phyloP scores from a whole-genome alignment of 1,139 yeast species.

The Candida sojae region DNA sequence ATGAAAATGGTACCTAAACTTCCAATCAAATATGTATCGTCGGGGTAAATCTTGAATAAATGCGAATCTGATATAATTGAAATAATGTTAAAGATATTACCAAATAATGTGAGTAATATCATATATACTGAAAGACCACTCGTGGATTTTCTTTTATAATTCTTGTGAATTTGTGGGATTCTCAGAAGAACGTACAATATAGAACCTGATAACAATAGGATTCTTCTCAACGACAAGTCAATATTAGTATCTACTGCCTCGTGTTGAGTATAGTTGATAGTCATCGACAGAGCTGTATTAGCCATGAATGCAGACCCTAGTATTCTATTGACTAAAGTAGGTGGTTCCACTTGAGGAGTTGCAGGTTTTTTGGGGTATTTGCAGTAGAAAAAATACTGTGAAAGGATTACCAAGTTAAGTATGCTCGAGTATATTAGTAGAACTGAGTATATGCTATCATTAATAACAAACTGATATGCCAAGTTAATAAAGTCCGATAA shows the following conservation, averaged over 20 bases:
- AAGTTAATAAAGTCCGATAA: constrained; percentile 80
- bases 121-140: constrained; percentile 38
- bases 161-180: constrained; percentile 68
- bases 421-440: constrained; percentile 57
- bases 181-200: constrained; percentile 49
- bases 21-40: constrained; percentile 32
- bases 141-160: constrained; percentile 31
- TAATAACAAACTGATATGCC: constrained; percentile 71
- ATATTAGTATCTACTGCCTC: neutral
- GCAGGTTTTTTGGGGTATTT: neutral
- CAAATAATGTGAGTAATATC: constrained; percentile 39
- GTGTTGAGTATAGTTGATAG: neutral
- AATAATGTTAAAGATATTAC: constrained; percentile 36
- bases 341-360: constrained; percentile 2
- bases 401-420: constrained; percentile 69
- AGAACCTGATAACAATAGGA: neutral
- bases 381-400: constrained; percentile 47
- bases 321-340: constrained; percentile 2
- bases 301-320: constrained; percentile 5
- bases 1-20: constrained; percentile 39
- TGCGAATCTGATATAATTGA: constrained; percentile 33
- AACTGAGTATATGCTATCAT: constrained; percentile 49
- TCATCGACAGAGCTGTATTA: neutral
- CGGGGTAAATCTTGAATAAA: constrained; percentile 2
- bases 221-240: neutral